phyloP scores from a whole-genome alignment of 352 stramenopile species.

The Globisporangium cederbergense region DNA sequence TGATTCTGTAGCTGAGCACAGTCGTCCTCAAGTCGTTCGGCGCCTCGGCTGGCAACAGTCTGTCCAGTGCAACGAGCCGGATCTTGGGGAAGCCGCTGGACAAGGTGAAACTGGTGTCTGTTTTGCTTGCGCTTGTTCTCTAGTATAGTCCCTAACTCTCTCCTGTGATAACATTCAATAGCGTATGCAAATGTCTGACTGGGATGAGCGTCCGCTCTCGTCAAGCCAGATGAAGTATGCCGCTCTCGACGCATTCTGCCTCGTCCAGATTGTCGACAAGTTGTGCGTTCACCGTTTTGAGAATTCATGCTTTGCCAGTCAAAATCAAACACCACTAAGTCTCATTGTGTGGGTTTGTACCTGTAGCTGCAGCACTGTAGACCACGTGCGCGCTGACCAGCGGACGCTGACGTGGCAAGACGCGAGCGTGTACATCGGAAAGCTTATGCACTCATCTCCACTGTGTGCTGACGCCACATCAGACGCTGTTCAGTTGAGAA shows the following conservation, averaged over 20 bases:
- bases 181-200: conserved; percentile 74
- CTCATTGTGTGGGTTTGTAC: neutral
- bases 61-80: conserved; percentile 36
- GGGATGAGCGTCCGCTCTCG: conserved; percentile 55
- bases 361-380: neutral
- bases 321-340: neutral
- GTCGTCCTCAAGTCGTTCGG: conserved; percentile 28
- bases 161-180: neutral
- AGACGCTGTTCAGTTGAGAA: conserved; percentile 25
- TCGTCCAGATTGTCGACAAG: conserved; percentile 54
- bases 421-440: conserved; percentile 19
- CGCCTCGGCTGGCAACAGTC: conserved; percentile 28
- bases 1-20: conserved; percentile 25
- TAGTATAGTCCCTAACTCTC: no score
- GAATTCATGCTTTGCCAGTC: neutral
- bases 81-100: conserved; percentile 60
- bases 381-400: neutral
- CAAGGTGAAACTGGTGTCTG: conserved; percentile 32
- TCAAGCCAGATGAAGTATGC: conserved; percentile 49
- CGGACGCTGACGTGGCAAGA: conserved; percentile 10
- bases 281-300: conserved; percentile 28
- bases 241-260: conserved; percentile 57
- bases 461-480: conserved; percentile 21
- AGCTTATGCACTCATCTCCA: conserved; percentile 26
- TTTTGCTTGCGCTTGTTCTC: neutral